Base-by-base conservation (phyloP, 331 rosid species). In the Pyracantha coccinea region DNA sequence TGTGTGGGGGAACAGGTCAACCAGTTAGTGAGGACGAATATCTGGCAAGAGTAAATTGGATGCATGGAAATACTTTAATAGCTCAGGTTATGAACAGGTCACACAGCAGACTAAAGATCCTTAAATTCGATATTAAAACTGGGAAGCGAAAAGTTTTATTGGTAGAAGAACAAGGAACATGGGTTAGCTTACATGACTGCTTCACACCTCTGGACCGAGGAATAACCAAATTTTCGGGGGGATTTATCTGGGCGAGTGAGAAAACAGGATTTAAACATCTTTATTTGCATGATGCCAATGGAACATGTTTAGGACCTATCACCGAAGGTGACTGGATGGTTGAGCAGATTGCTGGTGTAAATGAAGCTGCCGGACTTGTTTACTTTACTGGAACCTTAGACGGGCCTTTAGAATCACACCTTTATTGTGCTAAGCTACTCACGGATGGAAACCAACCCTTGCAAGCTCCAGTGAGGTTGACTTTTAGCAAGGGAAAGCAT, bases 271-370 rank as follows among this genome's bases (percentile, higher is more conserved):
- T 92, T 83, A 86, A 94, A 78, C 99, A 95, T 82, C 90, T 95
- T 67, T 95, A 92, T 79, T 81, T 92, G 70, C 92, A 95, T 73
- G 97, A 89, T 77, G 85, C 90, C 19, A 84, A 77, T 76, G 97
- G 97, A 27, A 74, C 76, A 72, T 91, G 93, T 80, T 82, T 90
- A 76, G 97, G 97, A 69, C 89, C 97, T 62, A 83, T 92, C 68
- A 95, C 99, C 5, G 91, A 89, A 85, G 99, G 99, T 50, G 92
- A 92, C 33, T 95, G 99, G 99, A 88, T 95, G 97, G 99, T 95
- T 65, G 99, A 95, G 79, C 97, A 90, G 86, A 88, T 95, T 47
- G 92, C 96, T 4, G 99, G 99, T 14, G 85, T 95, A 77, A 90
- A 95, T 28, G 97, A 95, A 73, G 96, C 91, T 73, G 82, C 81